Percentiles rank a stretch among this genome's conserved stretches.
These are phyloP conservation scores for Periconia macrospinosa DNA, from an alignment of 2,329 filamentous ascomycete genomes.

Conservation along the genomic window DNA sequence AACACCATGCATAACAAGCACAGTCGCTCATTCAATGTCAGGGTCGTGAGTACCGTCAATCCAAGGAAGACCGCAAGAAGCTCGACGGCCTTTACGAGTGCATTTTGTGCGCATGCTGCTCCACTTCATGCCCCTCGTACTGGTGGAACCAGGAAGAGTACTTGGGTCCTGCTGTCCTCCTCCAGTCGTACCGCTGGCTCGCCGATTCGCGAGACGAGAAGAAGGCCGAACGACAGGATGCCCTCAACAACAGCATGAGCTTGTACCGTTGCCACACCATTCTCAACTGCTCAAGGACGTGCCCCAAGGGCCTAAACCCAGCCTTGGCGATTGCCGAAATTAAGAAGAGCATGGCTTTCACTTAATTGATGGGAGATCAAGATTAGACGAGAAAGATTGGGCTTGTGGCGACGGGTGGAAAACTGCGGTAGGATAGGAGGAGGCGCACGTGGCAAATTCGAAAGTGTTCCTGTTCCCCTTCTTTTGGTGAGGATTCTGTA, in stretches of 20 bases:
- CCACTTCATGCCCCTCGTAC: conserved; percentile 98
- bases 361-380: conserved; percentile 16
- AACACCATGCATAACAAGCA: not conserved
- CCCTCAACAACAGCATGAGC: conserved; percentile 98
- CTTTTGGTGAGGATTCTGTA: conserved; percentile 7
- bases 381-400: not conserved
- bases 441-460: not conserved
- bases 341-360: conserved; percentile 89
- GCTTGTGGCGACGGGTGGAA: not conserved
- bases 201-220: conserved; percentile 92
- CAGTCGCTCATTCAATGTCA: conserved; percentile 44
- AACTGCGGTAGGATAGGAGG: not conserved
- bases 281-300: conserved; percentile 96
- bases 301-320: conserved; percentile 97
- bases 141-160: conserved; percentile 99
- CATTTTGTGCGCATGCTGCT: conserved; percentile 99
- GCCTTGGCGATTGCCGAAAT: conserved; percentile 95
- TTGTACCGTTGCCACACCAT: conserved; percentile 99
- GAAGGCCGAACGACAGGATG: conserved; percentile 82
- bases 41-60: conserved; percentile 92
- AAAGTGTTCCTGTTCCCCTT: not conserved
- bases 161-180: conserved; percentile 91
- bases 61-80: conserved; percentile 90
- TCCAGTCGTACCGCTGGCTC: conserved; percentile 98
- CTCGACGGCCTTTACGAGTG: conserved; percentile 98